A percentile compares a stretch with the other conserved stretches of the same genome.
Evolutionary conservation across 495 filamentous ascomycete species (phyloP).

Genomic region (Staphylotrichum tortipilum): DNA sequence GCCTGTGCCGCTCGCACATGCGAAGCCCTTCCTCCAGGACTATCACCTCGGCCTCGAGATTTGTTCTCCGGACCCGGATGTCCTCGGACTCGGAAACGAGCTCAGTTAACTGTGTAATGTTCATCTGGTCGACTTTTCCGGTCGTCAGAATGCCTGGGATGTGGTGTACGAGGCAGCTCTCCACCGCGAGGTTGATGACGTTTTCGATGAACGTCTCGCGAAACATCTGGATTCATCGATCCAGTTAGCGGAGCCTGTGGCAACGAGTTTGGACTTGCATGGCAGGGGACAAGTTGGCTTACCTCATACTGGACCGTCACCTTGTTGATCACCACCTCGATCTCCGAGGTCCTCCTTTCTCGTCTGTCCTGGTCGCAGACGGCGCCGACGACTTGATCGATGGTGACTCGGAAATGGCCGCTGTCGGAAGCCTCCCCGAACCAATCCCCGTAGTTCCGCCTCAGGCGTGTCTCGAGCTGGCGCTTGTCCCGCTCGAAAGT

Average conservation of each 20-base stretch:
- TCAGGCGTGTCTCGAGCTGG: background rate
- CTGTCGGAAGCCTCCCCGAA: too few relatives aligned
- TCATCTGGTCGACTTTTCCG: conserved; percentile 13
- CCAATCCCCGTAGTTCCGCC: too few relatives aligned
- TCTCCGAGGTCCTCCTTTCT: too few relatives aligned
- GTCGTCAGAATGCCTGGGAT: conserved; percentile 17
- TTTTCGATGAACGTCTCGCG: conserved; percentile 21
- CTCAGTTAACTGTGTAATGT: conserved; percentile 6
- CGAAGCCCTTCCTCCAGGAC: background rate
- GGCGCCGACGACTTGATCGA: too few relatives aligned
- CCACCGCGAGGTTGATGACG: conserved; percentile 19
- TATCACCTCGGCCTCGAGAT: background rate
- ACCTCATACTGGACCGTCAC: background rate
- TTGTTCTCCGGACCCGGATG: background rate
- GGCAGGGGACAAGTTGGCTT: too few relatives aligned
- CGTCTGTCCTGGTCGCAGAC: too few relatives aligned
- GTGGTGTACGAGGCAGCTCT: conserved; percentile 25
- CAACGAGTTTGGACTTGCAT: too few relatives aligned
- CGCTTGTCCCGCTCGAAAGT: background rate
- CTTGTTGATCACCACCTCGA: conserved; percentile 1
- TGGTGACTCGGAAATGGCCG: too few relatives aligned
- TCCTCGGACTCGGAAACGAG: conserved; percentile 18
- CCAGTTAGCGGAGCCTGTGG: too few relatives aligned
- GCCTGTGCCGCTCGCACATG: conserved; percentile 1
- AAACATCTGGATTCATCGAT: background rate